These are phyloP conservation scores for Stenogyne calaminthoides DNA, from an alignment of 305 asterid species.

Conservation along the genomic window DNA sequence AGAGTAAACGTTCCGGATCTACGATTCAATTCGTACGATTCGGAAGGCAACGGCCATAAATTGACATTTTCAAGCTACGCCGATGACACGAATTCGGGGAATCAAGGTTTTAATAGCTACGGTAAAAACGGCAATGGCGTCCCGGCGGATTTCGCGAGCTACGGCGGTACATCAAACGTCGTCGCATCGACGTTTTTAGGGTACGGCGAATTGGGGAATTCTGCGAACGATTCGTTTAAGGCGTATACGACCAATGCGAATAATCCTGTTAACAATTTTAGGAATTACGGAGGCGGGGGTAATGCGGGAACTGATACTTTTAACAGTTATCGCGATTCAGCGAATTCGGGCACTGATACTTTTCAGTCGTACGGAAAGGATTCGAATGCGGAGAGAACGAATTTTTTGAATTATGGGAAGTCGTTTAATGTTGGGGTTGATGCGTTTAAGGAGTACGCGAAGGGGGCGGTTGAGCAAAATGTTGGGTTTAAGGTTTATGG, in stretches of 20 bases:
- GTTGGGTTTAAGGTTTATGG: slow-evolving; percentile 71
- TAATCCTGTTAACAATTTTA: slow-evolving; percentile 67
- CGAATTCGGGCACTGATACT: slow-evolving; percentile 67
- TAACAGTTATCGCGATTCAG: slow-evolving; percentile 57
- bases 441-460: slow-evolving; percentile 66
- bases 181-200: slow-evolving; percentile 63
- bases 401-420: slow-evolving; percentile 68
- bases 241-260: slow-evolving; percentile 60
- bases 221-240: slow-evolving; percentile 75
- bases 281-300: slow-evolving; percentile 62
- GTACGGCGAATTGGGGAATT: slow-evolving; percentile 59
- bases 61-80: slow-evolving; percentile 60
- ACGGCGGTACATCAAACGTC: slow-evolving; percentile 68
- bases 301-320: slow-evolving; percentile 56
- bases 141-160: slow-evolving; percentile 57
- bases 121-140: slow-evolving; percentile 62
- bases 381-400: slow-evolving; percentile 50
- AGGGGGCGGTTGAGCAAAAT: slow-evolving; percentile 47
- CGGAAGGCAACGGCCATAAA: slow-evolving; percentile 57
- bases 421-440: slow-evolving; percentile 70
- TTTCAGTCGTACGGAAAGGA: slow-evolving; percentile 64
- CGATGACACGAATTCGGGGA: slow-evolving; percentile 73
- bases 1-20: slow-evolving; percentile 77
- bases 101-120: slow-evolving; percentile 54
- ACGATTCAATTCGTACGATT: slow-evolving; percentile 60